These are phyloP conservation scores for Trypanosoma melophagium DNA, from an alignment of 208 protist species.

Conservation along the genomic window DNA sequence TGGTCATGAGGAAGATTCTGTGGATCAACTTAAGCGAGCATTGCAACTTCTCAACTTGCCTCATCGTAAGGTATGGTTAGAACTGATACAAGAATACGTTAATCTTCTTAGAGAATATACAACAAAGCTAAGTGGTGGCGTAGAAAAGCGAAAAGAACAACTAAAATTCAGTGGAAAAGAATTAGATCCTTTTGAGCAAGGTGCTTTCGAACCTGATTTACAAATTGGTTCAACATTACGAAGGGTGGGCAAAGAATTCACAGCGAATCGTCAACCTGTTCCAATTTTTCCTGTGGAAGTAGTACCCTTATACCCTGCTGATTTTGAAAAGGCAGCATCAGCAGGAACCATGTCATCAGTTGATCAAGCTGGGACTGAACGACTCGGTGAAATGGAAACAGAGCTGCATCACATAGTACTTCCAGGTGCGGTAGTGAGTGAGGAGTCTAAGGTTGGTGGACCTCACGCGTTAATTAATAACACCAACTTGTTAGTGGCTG, in stretches of 20 bases:
- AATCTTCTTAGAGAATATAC: conserved; percentile 35
- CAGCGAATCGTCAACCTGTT: conserved; percentile 24
- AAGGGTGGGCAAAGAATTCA: conserved; percentile 40
- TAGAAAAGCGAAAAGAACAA: conserved; percentile 45
- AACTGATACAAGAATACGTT: conserved; percentile 41
- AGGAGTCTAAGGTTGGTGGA: conserved; percentile 28
- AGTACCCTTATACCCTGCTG: conserved; percentile 65
- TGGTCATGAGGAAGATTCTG: conserved; percentile 18
- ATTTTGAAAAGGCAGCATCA: conserved; percentile 36
- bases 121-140: conserved; percentile 34
- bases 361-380: conserved; percentile 21
- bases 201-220: conserved; percentile 52
- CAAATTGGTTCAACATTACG: conserved; percentile 41
- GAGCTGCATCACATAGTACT: conserved; percentile 62
- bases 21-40: conserved; percentile 17
- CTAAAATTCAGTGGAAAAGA: conserved; percentile 66
- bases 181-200: conserved; percentile 45
- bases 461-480: conserved; percentile 72
- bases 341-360: conserved; percentile 25
- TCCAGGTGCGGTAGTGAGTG: conserved; percentile 48
- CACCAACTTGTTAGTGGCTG: conserved; percentile 65
- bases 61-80: conserved; percentile 19
- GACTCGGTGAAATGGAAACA: conserved; percentile 53
- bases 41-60: conserved; percentile 35
- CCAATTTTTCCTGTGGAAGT: conserved; percentile 77